Conservation (phyloP, 1,284 basidiomycete genomes). For the Cutaneotrichosporon arboriforme region DNA sequence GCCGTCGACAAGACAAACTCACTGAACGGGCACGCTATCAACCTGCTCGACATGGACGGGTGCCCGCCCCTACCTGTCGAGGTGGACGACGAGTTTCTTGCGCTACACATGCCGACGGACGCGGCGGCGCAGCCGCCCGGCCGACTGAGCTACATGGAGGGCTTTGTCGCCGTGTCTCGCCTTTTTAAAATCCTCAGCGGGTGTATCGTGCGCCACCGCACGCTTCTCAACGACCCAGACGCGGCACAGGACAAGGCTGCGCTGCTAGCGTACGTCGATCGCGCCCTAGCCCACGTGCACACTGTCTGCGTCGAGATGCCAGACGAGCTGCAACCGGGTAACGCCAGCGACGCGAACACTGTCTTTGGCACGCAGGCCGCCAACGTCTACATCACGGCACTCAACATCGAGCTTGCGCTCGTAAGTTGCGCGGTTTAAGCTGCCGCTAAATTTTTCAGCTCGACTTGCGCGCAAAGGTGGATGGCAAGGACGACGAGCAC, state of each 20-base stretch:
- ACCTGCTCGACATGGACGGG: conserved; percentile 20
- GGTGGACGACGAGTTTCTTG: conserved; percentile 27
- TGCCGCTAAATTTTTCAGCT: conserved; percentile 17
- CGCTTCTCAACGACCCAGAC: conserved; percentile 11
- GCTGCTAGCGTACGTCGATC: not conserved
- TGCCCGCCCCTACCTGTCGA: conserved; percentile 23
- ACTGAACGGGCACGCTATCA: conserved; percentile 20
- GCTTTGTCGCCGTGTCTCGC: conserved; percentile 15
- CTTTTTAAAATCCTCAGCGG: conserved; percentile 23
- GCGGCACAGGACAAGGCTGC: conserved; percentile 4
- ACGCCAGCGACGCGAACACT: not conserved
- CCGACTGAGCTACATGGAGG: conserved; percentile 19
- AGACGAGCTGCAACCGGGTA: conserved; percentile 4
- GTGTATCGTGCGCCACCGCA: conserved; percentile 25
- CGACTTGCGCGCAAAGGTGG: conserved; percentile 20
- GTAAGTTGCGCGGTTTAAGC: conserved; percentile 10
- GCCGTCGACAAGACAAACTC: conserved; percentile 18
- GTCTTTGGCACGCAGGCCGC: conserved; percentile 27
- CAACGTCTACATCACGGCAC: conserved; percentile 30
- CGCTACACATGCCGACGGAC: conserved; percentile 1
- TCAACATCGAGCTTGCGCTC: conserved; percentile 26
- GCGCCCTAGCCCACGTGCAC: conserved; percentile 3
- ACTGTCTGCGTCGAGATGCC: conserved; percentile 13
- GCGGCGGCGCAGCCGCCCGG: conserved; percentile 5
- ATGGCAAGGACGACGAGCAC: conserved; percentile 16